These are phyloP conservation scores for Oryza rufipogon DNA, from an alignment of 176 grass and related monocot genomes.

Conservation along the genomic window DNA sequence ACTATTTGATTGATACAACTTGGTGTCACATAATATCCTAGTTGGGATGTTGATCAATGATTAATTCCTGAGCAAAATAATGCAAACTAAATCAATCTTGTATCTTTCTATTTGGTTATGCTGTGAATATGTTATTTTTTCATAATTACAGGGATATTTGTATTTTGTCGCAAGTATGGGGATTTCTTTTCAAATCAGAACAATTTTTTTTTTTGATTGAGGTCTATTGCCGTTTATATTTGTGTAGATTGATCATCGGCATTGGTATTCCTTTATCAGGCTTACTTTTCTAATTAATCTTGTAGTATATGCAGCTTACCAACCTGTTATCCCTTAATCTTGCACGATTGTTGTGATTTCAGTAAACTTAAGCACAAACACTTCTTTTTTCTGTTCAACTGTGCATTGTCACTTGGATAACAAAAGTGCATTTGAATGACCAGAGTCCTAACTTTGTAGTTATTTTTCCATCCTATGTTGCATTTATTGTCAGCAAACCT, in stretches of 20 bases:
- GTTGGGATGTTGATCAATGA: conserved; percentile 17
- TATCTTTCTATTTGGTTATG: background rate
- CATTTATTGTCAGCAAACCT: background rate
- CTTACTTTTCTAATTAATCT: background rate
- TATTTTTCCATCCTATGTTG: conserved; percentile 1
- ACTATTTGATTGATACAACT: background rate
- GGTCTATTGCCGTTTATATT: background rate
- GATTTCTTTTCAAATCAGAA: background rate
- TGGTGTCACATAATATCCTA: background rate
- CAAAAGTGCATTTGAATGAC: background rate
- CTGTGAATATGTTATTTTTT: background rate
- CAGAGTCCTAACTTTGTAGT: background rate
- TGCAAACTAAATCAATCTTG: conserved; percentile 7
- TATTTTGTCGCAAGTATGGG: background rate
- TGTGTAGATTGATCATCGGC: background rate
- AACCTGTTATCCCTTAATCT: conserved; percentile 1
- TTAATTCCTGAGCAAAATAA: background rate
- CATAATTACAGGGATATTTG: background rate
- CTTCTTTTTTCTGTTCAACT: background rate
- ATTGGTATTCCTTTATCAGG: background rate
- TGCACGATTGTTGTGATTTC: background rate
- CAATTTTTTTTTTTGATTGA: too few species aligned
- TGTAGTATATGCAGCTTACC: background rate
- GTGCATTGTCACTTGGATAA: background rate
- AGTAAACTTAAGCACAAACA: conserved; percentile 10